Conservation (phyloP, 306 rosid species). For the Amphicarpaea edgeworthii region DNA sequence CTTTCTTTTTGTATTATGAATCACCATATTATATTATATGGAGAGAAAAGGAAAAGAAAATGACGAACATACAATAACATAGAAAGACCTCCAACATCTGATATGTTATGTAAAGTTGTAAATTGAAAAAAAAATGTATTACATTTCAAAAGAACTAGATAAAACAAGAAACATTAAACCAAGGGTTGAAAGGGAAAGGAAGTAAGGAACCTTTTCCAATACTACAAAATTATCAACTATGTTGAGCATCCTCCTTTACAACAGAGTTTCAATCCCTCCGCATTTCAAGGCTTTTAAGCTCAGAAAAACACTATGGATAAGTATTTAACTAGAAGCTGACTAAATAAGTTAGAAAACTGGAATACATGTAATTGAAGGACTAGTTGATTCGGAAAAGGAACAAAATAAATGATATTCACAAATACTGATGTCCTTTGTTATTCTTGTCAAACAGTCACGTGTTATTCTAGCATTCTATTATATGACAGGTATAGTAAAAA, state of each 20-base stretch:
- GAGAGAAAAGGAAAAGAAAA: constrained; percentile 5
- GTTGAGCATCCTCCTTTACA: constrained; percentile 11
- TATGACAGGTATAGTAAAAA: background rate
- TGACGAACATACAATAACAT: background rate
- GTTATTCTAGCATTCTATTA: background rate
- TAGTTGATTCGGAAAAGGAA: background rate
- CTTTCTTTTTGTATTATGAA: background rate
- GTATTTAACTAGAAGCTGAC: background rate
- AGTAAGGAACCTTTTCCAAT: background rate
- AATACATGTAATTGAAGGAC: background rate
- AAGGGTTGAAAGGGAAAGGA: background rate
- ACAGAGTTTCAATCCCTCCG: background rate
- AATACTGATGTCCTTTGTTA: background rate
- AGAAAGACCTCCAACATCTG: background rate
- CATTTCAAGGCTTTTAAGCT: background rate
- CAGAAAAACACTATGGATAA: background rate
- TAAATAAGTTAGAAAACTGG: background rate
- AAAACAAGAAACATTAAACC: constrained; percentile 5
- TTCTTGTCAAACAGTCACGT: background rate
- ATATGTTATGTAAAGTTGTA: background rate
- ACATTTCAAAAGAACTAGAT: background rate
- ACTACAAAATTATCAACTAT: constrained; percentile 19
- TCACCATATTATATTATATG: constrained; percentile 1
- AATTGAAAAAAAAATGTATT: background rate
- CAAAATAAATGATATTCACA: background rate